Evolutionary conservation across 2,329 filamentous ascomycete species (phyloP).

Genomic region (Beauveria medogensis): DNA sequence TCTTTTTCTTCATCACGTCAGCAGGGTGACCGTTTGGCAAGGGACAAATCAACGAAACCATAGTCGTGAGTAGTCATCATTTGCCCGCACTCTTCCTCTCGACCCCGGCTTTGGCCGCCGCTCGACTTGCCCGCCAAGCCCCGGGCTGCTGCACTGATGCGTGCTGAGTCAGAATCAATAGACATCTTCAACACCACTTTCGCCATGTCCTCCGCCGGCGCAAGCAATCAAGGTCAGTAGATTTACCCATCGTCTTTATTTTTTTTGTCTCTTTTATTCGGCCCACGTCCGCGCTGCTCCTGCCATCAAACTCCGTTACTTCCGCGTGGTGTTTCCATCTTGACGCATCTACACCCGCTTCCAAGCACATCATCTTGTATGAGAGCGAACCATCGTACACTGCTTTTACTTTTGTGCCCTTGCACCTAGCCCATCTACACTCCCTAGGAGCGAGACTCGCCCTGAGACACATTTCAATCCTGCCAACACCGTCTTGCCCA

Average conservation of each 20-base stretch:
- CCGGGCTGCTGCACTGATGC: conserved; percentile 2
- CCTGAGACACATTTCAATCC: too few relatives aligned
- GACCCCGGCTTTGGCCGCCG: not conserved
- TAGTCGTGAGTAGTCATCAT: conserved; percentile 10
- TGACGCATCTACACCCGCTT: not conserved
- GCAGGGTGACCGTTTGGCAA: not conserved
- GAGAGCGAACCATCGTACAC: not conserved
- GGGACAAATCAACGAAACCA: not conserved
- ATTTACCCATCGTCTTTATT: conserved; percentile 13
- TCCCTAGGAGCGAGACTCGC: not conserved
- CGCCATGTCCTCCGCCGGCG: conserved; percentile 24
- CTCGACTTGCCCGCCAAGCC: not conserved
- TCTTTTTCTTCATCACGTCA: conserved; percentile 12
- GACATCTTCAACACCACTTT: conserved; percentile 22
- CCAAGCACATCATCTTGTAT: not conserved
- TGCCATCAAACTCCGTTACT: not conserved
- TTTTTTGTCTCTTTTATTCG: not conserved
- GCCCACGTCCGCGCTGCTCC: conserved; percentile 8
- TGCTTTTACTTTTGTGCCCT: not conserved
- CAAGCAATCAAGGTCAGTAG: conserved; percentile 25
- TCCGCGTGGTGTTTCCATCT: not conserved
- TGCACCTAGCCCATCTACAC: not conserved
- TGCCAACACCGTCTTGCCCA: not conserved
- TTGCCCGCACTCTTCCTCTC: not conserved
- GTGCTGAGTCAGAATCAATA: conserved; percentile 27